A percentile compares a stretch with the other conserved stretches of the same genome.
phyloP scores from a whole-genome alignment of 2,329 filamentous ascomycete species.

The Ceratocystis ficicola region DNA sequence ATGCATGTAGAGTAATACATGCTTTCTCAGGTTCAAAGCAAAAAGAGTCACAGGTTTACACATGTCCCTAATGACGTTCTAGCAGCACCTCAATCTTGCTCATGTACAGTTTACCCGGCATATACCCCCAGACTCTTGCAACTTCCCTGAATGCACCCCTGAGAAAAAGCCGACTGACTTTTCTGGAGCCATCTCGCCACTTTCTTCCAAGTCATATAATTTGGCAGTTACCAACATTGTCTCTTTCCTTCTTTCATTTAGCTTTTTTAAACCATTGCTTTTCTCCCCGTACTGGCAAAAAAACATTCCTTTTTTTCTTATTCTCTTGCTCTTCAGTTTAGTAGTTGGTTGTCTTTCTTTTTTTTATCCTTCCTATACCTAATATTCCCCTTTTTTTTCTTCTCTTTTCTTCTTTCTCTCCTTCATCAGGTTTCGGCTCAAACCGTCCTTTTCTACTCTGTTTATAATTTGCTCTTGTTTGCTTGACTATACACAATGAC shows the following conservation, averaged over 20 bases:
- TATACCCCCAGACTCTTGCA: neutral
- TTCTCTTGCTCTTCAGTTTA: slow-evolving; percentile 13
- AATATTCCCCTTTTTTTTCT: slow-evolving; percentile 2
- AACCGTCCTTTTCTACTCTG: neutral
- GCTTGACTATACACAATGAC: slow-evolving; percentile 42
- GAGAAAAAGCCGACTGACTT: neutral
- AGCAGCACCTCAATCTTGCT: neutral
- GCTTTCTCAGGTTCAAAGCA: neutral
- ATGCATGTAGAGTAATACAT: neutral
- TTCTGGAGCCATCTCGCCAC: neutral
- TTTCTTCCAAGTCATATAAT: neutral
- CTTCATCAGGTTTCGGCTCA: slow-evolving; percentile 1
- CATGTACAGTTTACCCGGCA: neutral
- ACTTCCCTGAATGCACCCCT: neutral
- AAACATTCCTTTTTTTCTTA: slow-evolving; percentile 16
- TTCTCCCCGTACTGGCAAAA: neutral
- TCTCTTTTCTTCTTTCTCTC: slow-evolving; percentile 10
- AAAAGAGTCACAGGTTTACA: neutral
- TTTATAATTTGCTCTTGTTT: slow-evolving; percentile 1
- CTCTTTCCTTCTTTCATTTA: neutral
- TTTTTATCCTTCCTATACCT: slow-evolving; percentile 12
- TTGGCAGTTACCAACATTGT: neutral
- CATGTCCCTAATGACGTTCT: neutral
- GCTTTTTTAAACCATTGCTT: neutral
- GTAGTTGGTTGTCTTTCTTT: slow-evolving; percentile 14